Conservation (phyloP, 352 stramenopile species). For the Salisapilia sapeloensis region DNA sequence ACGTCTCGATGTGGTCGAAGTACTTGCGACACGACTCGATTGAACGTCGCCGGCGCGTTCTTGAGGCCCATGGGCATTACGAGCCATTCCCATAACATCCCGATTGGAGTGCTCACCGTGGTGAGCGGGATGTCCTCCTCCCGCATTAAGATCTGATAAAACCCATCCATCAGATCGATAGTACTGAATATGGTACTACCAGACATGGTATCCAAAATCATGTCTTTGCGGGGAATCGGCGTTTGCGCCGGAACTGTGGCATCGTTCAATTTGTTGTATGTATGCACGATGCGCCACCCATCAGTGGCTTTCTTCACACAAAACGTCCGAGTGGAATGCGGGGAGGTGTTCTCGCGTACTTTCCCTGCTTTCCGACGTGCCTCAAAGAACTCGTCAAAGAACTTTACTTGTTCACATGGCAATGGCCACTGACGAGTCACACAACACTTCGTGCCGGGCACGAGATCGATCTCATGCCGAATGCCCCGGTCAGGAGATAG, state of each 20-base stretch:
- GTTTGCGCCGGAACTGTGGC: slow-evolving; percentile 10
- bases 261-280: slow-evolving; percentile 15
- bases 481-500: slow-evolving; percentile 5
- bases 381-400: slow-evolving; percentile 8
- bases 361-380: slow-evolving; percentile 1
- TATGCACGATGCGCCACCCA: slow-evolving; percentile 12
- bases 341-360: slow-evolving; percentile 7
- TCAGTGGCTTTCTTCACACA: slow-evolving; percentile 10
- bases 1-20: slow-evolving; percentile 6
- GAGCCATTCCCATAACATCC: slow-evolving; percentile 15
- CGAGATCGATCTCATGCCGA: slow-evolving; percentile 11
- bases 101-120: slow-evolving; percentile 7
- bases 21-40: slow-evolving; percentile 9
- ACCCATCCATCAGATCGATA: slow-evolving; percentile 12
- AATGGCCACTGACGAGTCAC: slow-evolving; percentile 10
- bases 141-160: slow-evolving; percentile 12
- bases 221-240: slow-evolving; percentile 11
- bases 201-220: slow-evolving; percentile 8
- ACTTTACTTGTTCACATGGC: slow-evolving; percentile 7
- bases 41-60: slow-evolving; percentile 15
- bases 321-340: slow-evolving; percentile 7
- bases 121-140: slow-evolving; percentile 5
- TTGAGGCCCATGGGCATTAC: slow-evolving; percentile 10
- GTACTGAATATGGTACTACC: slow-evolving; percentile 11
- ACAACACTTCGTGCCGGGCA: slow-evolving; percentile 10